Percentiles rank a stretch among this genome's conserved stretches.
These are phyloP conservation scores for Russula emetica DNA, from an alignment of 768 basidiomycete genomes.

Conservation along the genomic window DNA sequence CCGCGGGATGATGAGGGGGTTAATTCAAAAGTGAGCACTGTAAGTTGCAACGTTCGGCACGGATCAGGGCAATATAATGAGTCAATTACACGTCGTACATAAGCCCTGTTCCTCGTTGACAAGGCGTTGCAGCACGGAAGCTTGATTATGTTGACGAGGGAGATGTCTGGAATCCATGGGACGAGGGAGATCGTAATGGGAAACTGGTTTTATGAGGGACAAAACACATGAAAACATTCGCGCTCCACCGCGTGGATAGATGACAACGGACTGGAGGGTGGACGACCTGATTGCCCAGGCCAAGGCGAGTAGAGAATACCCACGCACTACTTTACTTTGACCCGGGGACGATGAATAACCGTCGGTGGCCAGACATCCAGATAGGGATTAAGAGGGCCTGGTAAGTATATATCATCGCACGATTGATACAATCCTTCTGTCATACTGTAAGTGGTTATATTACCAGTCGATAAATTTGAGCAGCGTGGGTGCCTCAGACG, in stretches of 20 bases:
- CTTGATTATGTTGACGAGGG: background rate
- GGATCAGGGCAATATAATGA: background rate
- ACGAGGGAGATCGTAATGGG: background rate
- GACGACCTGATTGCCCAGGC: background rate
- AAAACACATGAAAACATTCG: background rate
- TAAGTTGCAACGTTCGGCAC: background rate
- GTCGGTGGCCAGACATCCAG: too few relatives aligned
- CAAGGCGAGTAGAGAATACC: too few relatives aligned
- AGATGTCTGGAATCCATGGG: background rate
- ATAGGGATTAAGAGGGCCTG: background rate
- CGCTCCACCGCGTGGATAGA: background rate
- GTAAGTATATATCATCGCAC: background rate
- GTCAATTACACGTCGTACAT: background rate
- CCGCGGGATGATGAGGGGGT: too few relatives aligned
- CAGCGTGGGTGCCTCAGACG: background rate
- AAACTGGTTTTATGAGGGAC: background rate
- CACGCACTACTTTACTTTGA: too few relatives aligned
- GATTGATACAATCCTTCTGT: background rate
- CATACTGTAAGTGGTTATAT: background rate
- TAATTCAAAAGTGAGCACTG: background rate
- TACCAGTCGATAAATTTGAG: background rate
- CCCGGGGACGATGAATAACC: too few relatives aligned
- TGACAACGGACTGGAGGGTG: background rate
- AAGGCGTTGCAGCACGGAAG: background rate
- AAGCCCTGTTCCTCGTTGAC: background rate